Evolutionary conservation across 2,329 filamentous ascomycete species (phyloP), one percentile per base, ranked within the genome.

Genomic region (Scedosporium apiospermum): DNA sequence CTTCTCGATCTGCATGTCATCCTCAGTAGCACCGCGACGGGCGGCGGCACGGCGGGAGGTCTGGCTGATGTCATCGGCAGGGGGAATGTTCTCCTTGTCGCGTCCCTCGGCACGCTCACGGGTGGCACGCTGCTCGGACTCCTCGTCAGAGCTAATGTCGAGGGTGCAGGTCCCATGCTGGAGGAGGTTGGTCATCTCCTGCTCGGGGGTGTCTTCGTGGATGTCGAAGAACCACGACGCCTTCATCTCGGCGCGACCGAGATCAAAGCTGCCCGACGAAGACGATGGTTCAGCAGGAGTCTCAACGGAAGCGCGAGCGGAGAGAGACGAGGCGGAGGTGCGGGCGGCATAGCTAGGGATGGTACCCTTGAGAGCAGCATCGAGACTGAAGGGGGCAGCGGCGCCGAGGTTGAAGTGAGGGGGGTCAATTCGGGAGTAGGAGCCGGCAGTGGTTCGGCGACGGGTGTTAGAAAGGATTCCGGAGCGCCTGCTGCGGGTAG

Each of bases 41-140:
- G 73, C 66, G 4, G 63, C 49, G n/a, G 70, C 68, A 0, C 72
- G 71, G 1, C 73, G 69, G 16, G 77, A 76, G 0, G 83, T 86
- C 69, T 88, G 82, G 30, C 83, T 85, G 46, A 88, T 73, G 57
- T 89, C 86, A 62, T 84, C 83, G 2, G 76, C 72, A 1, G 93
- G 93, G 4, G 93, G 90, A 18, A 96, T 86, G 71, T 99, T 99
- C 78, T 99, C 93, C 80, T 99, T 99, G 70, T 91, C 90, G 38
- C 85, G 81, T 57, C 84, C 82, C 67, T 90, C 83, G 38, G 80
- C 79, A 67, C 79, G 72, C 71, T 80, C 82, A 66, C 75, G 75
- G 60, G 69, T 76, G 53, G 81, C 75, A 70, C 83, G 83, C 59
- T 77, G 80, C 69, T 83, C 81, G 30, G 77, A 82, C 74, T 93